Base-by-base conservation (phyloP, 768 basidiomycete species). In the Favolaschia claudopus region DNA sequence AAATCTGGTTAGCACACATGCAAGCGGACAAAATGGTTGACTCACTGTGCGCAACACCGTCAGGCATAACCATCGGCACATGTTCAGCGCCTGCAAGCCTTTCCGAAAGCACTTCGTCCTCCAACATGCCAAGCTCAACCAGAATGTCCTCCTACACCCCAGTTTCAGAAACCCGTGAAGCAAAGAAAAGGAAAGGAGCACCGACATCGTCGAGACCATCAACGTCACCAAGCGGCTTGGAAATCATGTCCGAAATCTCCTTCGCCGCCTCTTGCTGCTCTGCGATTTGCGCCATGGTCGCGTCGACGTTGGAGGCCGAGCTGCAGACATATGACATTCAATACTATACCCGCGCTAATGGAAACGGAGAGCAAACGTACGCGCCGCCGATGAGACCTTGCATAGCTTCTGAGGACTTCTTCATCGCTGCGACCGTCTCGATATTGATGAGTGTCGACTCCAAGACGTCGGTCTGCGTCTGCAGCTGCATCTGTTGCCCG, bases 371-470 rank as follows among this genome's bases (percentile, higher is more conserved):
- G 44, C 24, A 43, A 25, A 88, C 94, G 70, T 56, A 96, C 96
- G 96, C 80, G 69, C 87, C 87, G 42, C 89, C 88, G 66, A 98
- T 96, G 53, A 99, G 96, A 46, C 84, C 82, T 75, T 89, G 89
- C 74, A 99, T 84, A 25, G 91, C 97, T 62, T 89, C 87, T 1
- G 94, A 84, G 37, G 92, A 96, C 73, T 91, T 90, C 89, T 95
- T 96, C 92, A 99, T 96, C 20, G 92, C 95, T 17, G 86, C 81
- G 90, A 99, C 93, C 13, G 95, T 97, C 82, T 97, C 95, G 68
- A 91, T 89, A 73, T 99, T 99, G 74, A 99, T 83, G 78, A 96
- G 98, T 34, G 96, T 96, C n/a, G 92, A 93, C 74, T 98, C 96
- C 39, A 99, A 84, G 19, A 95, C 95, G 76, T 96, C 95, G 54